phyloP scores from a whole-genome alignment of 139 green algal genomes.

The Tetraselmis chui region DNA sequence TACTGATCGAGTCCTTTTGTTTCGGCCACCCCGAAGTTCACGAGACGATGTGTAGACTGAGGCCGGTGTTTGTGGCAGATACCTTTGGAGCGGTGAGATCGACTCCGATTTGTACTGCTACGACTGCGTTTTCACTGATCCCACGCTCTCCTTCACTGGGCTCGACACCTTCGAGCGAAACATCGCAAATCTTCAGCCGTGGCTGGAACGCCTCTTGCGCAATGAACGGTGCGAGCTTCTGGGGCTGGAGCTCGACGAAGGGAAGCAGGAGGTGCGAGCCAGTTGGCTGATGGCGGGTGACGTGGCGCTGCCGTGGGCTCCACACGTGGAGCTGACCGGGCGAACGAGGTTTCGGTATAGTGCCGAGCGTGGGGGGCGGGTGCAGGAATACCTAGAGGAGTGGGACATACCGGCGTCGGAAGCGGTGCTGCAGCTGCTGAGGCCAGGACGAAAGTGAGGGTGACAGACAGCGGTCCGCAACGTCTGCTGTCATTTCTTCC shows the following conservation, averaged over 20 bases:
- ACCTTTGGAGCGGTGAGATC: conserved; percentile 31
- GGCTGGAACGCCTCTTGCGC: conserved; percentile 13
- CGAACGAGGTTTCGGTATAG: not conserved
- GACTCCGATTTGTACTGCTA: conserved; percentile 21
- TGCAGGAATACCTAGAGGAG: not conserved
- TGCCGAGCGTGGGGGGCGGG: not conserved
- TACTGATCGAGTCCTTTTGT: no score
- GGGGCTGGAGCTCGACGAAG: not conserved
- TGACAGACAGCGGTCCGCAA: no score
- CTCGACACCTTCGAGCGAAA: conserved; percentile 25
- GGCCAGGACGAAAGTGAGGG: no score
- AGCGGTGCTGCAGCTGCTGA: not conserved
- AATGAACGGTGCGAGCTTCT: not conserved
- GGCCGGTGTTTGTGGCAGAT: conserved; percentile 1
- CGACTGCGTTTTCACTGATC: conserved; percentile 29
- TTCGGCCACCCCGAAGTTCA: not conserved
- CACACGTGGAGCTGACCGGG: not conserved
- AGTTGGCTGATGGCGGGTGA: not conserved
- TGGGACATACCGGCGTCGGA: not conserved
- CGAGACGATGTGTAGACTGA: not conserved
- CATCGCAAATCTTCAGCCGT: conserved; percentile 14
- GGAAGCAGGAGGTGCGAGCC: not conserved
- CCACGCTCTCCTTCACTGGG: conserved; percentile 27
- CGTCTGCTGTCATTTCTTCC: no score
- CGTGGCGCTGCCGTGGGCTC: not conserved